Evolutionary conservation across 2,329 filamentous ascomycete genomes (phyloP), one percentile per base, ranked within the genome.

Genomic region (Rhexocercosporidium sp.): DNA sequence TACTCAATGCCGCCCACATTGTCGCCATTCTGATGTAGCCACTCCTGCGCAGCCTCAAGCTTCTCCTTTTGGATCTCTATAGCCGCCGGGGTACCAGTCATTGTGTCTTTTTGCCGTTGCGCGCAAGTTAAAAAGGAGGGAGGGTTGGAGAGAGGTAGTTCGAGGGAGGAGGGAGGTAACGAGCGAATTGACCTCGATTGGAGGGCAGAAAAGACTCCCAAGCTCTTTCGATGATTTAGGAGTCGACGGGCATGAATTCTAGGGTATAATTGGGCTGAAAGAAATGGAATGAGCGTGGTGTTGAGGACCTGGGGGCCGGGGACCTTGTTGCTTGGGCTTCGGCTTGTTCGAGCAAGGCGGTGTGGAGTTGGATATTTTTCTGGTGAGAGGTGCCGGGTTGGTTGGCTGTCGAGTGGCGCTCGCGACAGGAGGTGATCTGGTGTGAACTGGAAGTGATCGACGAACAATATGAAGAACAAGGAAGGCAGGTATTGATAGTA

Each of bases 1-100:
- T 74, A 60, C 49, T 73, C 71, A 56, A 71, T 66, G 11, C 39
- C 56, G 39, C 37, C 57, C 22, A 59, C 27, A 59, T 34, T 66
- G 5, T 70, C 61, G 25, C 67, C 73, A 66, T 71, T 72, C 34
- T 70, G 61, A 47, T 67, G 65, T 56, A 61, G 47, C 70, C 65
- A 70, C 59, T 72, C 65, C 34, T 69, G 71, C 34, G 65, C 67
- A 64, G 53, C 64, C 41, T 69, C 66, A 29, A 60, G 34, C 62
- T 72, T 71, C 51, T 67, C 67, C 27, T 66, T 59, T 31, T 67
- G 49, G 9, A 67, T 63, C 37, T 64, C 62, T 4, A 41, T 49
- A 41, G 54, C 20, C 31, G 68, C 49, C 37, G 66, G 65, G 41
- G 62, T 49, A 66, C 70, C 59, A 69, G 39, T 68, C 73, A 73